Percentiles rank a stretch among this genome's conserved stretches.
Conservation (phyloP, 73 alveolate genomes). For the Halteria grandinella region DNA sequence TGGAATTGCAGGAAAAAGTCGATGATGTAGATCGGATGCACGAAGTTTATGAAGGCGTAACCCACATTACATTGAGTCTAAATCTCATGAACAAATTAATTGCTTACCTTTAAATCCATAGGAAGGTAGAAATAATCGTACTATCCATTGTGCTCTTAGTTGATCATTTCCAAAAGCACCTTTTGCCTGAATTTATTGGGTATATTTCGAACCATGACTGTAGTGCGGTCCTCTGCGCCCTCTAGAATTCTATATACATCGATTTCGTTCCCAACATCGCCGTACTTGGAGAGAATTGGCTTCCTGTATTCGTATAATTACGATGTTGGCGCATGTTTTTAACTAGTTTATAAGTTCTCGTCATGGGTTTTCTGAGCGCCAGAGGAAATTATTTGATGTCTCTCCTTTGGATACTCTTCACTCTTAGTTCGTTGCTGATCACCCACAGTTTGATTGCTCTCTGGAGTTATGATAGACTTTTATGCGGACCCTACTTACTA, state of each 20-base stretch:
- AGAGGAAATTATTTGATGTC: too few relatives aligned
- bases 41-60: slow-evolving; percentile 90
- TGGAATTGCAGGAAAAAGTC: slow-evolving; percentile 80
- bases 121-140: slow-evolving; percentile 94
- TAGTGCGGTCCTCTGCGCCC: slow-evolving; percentile 38
- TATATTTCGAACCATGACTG: slow-evolving; percentile 71
- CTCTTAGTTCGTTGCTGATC: too few relatives aligned
- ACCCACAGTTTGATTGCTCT: too few relatives aligned
- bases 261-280: slow-evolving; percentile 22
- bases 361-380: too few relatives aligned
- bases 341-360: too few relatives aligned
- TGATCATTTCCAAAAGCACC: slow-evolving; percentile 63
- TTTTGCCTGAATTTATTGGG: slow-evolving; percentile 70
- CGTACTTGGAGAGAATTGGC: too few relatives aligned
- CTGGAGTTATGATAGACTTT: too few relatives aligned
- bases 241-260: slow-evolving; percentile 15
- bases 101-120: slow-evolving; percentile 79
- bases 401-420: too few relatives aligned
- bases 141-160: slow-evolving; percentile 75
- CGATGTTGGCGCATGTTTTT: too few relatives aligned
- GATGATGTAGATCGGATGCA: slow-evolving; percentile 73
- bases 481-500: too few relatives aligned
- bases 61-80: slow-evolving; percentile 93
- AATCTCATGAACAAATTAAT: not conserved
- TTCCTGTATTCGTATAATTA: too few relatives aligned